Evolutionary conservation across 2,329 filamentous ascomycete species (phyloP).

Genomic region (Rutstroemia sp.): DNA sequence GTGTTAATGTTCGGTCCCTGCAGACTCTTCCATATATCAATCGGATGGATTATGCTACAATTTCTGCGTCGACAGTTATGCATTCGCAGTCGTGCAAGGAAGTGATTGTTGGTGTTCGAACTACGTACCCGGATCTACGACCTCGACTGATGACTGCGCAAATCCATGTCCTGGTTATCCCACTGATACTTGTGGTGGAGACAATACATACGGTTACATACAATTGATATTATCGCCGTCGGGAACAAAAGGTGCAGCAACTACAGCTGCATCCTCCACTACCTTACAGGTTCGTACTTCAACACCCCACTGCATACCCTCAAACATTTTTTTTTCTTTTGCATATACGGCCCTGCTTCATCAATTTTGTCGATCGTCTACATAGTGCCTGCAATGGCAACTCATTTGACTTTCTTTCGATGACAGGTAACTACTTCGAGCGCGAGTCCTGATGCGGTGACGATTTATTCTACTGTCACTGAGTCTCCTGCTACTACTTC

Average conservation of each 20-base stretch:
- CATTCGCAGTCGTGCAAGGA: slow-evolving; percentile 61
- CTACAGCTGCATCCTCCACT: slow-evolving; percentile 13
- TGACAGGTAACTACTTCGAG: slow-evolving; percentile 24
- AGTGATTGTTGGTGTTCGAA: slow-evolving; percentile 70
- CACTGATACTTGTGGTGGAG: slow-evolving; percentile 56
- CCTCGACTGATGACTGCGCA: slow-evolving; percentile 40
- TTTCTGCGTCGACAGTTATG: slow-evolving; percentile 49
- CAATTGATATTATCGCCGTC: slow-evolving; percentile 44
- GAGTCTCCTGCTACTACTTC: background rate
- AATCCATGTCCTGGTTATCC: slow-evolving; percentile 61
- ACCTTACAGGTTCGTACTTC: slow-evolving; percentile 20
- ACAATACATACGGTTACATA: slow-evolving; percentile 59
- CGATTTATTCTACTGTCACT: slow-evolving; percentile 4
- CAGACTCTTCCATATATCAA: slow-evolving; percentile 52
- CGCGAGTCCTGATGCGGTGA: slow-evolving; percentile 9
- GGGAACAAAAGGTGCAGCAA: slow-evolving; percentile 40
- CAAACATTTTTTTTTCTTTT: background rate
- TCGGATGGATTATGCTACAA: slow-evolving; percentile 62
- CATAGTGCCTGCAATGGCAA: slow-evolving; percentile 22
- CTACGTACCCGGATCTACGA: slow-evolving; percentile 47
- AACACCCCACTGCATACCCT: background rate
- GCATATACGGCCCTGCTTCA: background rate
- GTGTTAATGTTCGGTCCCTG: slow-evolving; percentile 9
- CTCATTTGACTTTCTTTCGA: slow-evolving; percentile 27
- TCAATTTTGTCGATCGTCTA: background rate